Base-by-base conservation (phyloP, 2,329 filamentous ascomycete genomes). In the Juglanconis oblonga region DNA sequence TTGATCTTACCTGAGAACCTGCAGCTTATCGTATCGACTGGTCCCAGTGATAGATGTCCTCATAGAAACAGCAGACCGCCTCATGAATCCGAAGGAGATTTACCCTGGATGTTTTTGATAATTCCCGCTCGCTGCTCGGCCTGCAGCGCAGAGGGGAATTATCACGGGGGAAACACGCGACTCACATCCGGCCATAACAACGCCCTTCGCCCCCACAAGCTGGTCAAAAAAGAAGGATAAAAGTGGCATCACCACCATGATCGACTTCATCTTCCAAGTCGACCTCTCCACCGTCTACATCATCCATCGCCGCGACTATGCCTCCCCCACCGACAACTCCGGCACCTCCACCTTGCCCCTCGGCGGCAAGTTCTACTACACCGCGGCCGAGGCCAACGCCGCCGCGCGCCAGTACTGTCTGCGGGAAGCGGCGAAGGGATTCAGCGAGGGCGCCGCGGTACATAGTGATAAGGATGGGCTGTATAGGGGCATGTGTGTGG, bases 241-340 rank as follows among this genome's bases (percentile, higher is more conserved):
- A 36, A 24, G 17, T 1, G 17, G 24, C 3, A 10, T 17, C 13
- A 33, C 47, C 40, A 53, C 14, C 1, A 57, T 62, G 54, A 62
- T 60, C 45, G 61, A 62, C 42, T 62, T 62, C 50, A 62, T 61
- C 29, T 62, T 62, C 45, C 53, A 57, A 17, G 61, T 62, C 57
- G 61, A 62, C 54, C 57, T 62, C 5, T 60, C 61, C 53, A 62
- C 57, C 5, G 40, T 53, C 38, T 62, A 62, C 47, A 24, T 62
- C 36, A 50, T 62, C 44, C 54, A 60, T 11, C 61, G 61, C 1
- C 57, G 61, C 36, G 61, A 62, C 36, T 62, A 57, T 13, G 8
- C 13, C 33, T 54, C 57, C 7, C 40, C 53, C 9, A 14, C 36
- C 24, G 61, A 62, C 51, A 40, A 24, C 14, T 42, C 17, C 5